Base-by-base conservation (phyloP, 768 basidiomycete species). In the Cystobasidium onofrii region DNA sequence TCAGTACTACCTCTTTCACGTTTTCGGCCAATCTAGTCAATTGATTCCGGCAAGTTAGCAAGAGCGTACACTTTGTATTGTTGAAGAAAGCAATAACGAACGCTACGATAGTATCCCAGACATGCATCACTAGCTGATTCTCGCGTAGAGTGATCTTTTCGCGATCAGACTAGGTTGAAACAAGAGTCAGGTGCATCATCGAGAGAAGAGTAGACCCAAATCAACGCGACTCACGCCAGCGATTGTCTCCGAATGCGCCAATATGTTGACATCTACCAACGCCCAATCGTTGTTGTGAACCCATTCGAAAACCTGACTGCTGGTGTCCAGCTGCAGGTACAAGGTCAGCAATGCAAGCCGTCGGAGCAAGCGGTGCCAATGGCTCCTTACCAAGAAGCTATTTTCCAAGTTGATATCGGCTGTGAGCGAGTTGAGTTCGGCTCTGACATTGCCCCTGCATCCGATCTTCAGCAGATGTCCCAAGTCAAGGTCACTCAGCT, bases 31-130 rank as follows among this genome's bases (percentile, higher is more conserved):
- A 18, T 1, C 72, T 63, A 25, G n/a, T 43, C 17, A 20, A 41
- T 29, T 0, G 44, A 18, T n/a, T 74, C 52, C 3, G 46, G 46
- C 3, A 50, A 78, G 31, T 0, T 73, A 73, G 77, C 6, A 55
- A 13, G 73, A 36, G 18, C 55, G 74, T 75, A 46, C 41, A 10
- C 1, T 3, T 39, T 10, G 1, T 20, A 7, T n/a, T 12, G 6
- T 34, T 6, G 17, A 41, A 4, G 20, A 17, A 7, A 41, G 33
- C 61, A 4, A 73, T 55, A 20, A 80, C 90, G 74, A 77, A 96
- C 94, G 90, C 87, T 75, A 98, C 84, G 78, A 93, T 94, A 78
- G 97, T 95, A 81, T 98, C 95, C 96, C 96, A 99, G 13, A 98
- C 81, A 80, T 97, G 95, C 1, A 85, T 84, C 73, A 95, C 80